Evolutionary conservation across 768 basidiomycete species (phyloP).

Genomic region (Mycena polygramma): DNA sequence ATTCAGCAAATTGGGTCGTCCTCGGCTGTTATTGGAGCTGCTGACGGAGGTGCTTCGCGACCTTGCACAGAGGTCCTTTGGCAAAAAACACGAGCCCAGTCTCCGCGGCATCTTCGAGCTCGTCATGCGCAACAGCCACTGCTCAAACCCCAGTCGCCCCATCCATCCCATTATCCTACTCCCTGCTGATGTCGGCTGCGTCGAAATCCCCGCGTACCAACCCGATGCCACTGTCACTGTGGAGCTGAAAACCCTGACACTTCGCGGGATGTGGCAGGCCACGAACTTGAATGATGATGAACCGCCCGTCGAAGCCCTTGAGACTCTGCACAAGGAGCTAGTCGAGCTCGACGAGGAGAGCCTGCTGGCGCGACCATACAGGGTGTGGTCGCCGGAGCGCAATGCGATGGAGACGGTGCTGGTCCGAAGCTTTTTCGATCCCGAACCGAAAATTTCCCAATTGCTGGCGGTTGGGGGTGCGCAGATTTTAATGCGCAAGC

Average conservation of each 20-base stretch:
- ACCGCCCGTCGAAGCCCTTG: constrained; percentile 15
- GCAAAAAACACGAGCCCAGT: constrained; percentile 8
- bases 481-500: not conserved
- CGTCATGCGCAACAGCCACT: constrained; percentile 14
- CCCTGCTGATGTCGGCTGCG: not conserved
- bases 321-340: constrained; percentile 19
- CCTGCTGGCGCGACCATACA: constrained; percentile 15
- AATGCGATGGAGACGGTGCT: constrained; percentile 11
- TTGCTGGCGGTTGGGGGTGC: constrained; percentile 29
- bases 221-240: not conserved
- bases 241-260: constrained; percentile 19
- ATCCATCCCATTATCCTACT: not conserved
- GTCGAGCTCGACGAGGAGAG: constrained; percentile 18
- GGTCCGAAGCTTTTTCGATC: constrained; percentile 13
- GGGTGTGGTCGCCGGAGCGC: constrained; percentile 10
- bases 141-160: not conserved
- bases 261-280: constrained; percentile 22
- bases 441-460: not conserved
- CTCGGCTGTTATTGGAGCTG: not conserved
- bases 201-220: not conserved
- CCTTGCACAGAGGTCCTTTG: not conserved
- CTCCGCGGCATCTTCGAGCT: constrained; percentile 8
- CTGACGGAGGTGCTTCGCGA: constrained; percentile 13
- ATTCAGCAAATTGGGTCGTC: not conserved
- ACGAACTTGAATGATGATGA: constrained; percentile 20